A percentile compares a stretch with the other conserved stretches of the same genome.
Evolutionary conservation across 805 yeast species (phyloP).

Genomic region (Cyberlindnera galapagoensis): DNA sequence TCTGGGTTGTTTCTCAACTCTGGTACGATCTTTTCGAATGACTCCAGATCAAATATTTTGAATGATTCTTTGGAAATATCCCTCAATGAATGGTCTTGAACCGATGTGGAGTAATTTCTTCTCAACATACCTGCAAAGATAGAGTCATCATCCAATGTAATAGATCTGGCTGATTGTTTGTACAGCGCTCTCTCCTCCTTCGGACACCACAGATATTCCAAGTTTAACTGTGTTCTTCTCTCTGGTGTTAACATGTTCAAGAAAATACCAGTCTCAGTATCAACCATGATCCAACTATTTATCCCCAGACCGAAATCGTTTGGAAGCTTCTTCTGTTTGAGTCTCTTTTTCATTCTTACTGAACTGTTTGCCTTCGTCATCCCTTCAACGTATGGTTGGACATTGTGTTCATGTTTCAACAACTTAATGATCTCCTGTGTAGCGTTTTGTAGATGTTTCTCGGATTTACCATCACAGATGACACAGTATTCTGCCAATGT

Average conservation of each 20-base stretch:
- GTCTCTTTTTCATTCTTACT: constrained; percentile 43
- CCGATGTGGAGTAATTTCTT: constrained; percentile 32
- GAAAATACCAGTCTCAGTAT: constrained; percentile 52
- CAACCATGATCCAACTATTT: constrained; percentile 82
- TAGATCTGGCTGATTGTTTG: constrained; percentile 6
- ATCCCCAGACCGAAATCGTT: constrained; percentile 49
- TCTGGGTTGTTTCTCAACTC: constrained; percentile 5
- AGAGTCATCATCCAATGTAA: constrained; percentile 26
- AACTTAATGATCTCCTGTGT: constrained; percentile 49
- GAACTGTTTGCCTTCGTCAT: constrained; percentile 51
- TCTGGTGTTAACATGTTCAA: constrained; percentile 70
- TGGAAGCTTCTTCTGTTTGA: constrained; percentile 42
- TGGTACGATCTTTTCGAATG: constrained; percentile 2
- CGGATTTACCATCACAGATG: constrained; percentile 69
- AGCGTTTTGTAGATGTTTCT: constrained; percentile 69
- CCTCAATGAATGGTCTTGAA: no score
- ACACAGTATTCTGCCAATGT: constrained; percentile 44
- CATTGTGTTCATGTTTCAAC: constrained; percentile 46
- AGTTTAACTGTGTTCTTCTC: constrained; percentile 59
- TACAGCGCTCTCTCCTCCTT: constrained; percentile 28
- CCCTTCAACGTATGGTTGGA: constrained; percentile 62
- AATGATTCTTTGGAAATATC: no score
- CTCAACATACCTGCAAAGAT: constrained; percentile 39
- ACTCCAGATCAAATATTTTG: constrained; percentile 8
- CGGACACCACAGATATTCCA: constrained; percentile 59